Evolutionary conservation across 2,329 filamentous ascomycete genomes (phyloP), one percentile per base, ranked within the genome.

Genomic region (Colletotrichum caudatum): DNA sequence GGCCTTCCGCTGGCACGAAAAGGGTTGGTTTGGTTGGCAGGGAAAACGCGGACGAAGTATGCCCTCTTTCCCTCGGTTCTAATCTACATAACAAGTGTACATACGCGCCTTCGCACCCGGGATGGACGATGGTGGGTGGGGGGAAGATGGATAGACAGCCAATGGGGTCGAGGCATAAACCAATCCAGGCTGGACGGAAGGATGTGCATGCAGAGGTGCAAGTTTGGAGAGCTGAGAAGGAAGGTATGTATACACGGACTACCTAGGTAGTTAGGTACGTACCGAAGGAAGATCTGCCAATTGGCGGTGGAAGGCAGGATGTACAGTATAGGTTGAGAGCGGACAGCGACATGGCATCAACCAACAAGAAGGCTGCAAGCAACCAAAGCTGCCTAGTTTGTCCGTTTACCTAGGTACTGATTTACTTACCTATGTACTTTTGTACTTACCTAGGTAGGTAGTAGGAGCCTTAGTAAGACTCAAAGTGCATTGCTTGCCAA

Each of bases 101-200:
- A 9, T 29, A 29, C 64, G 26, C 29, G 35, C 54, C 20, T 23
- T 35, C 6, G 8, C 33, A 39, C 11, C n/a, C 53, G 54, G 29
- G 48, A 53, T 29, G 64, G 50, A 12, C 14, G 23, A 11, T 14
- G 54, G n/a, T 12, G 23, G 44, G 11, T 2, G 20, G 20, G 7
- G 2, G 44, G 18, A 2, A 8, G 6, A 8, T 8, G 9, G 66
- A 20, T 39, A 26, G 7, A 6, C 6, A 39, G 9, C 69, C 69
- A 71, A 71, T 71, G 12, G 50, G 39, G 33, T 12, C 64, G 69
- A 64, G 46, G 60, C 33, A 64, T 60, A 60, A 64, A 56, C 29
- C 59, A 44, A 54, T 69, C 54, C 65, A 71, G 53, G 18, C 26
- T 23, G 26, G 14, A 58, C 35, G 64, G 44, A 9, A n/a, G 51